Evolutionary conservation across 2,329 filamentous ascomycete species (phyloP), one percentile per base, ranked within the genome.

Genomic region (Pseudonectria foliicola): DNA sequence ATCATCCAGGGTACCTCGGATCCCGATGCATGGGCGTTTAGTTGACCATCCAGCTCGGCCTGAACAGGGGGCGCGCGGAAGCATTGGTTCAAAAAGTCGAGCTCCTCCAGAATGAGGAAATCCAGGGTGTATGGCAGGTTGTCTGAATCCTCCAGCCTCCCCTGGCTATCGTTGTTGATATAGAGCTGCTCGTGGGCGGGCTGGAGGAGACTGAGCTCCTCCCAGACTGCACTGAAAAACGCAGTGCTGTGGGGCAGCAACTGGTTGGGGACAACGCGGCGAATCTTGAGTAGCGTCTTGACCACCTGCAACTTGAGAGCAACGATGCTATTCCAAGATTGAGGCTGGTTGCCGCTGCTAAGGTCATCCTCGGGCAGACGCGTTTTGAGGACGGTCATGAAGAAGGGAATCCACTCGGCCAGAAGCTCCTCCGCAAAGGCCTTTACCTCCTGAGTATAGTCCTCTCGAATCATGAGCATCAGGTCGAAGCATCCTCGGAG

Each of bases 381-480:
- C 18, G 77, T 70, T 62, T 92, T 88, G 57, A 96, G 69, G 7
- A 83, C 77, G 26, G 76, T 73, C 47, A 87, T 71, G 66, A 96
- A 92, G 67, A 95, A 95, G 4, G 89, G 86, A 43, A 85, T 81
- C 92, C 92, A 98, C 33, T 77, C 75, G 48, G 71, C 73, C 31
- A 96, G 71, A 0, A 87, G 79, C 54, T 94, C 84, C 42, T 95
- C 86, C 34, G 90, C 88, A 58, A 98, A 98, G 2, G 72, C 73
- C 61, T 86, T 92, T 42, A 96, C 87, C 36, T 85, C 85, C 38
- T 75, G 73, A 53, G 85, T 85, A 62, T 96, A 85, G 49, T 94
- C 86, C 48, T 95, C 89, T 70, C 95, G 84, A 46, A 96, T 85
- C 77, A 95, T 94, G 63, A 96, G 88, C 66, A 98, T 77, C 37